Conservation (phyloP, 306 rosid genomes). For the Betula pendula region DNA sequence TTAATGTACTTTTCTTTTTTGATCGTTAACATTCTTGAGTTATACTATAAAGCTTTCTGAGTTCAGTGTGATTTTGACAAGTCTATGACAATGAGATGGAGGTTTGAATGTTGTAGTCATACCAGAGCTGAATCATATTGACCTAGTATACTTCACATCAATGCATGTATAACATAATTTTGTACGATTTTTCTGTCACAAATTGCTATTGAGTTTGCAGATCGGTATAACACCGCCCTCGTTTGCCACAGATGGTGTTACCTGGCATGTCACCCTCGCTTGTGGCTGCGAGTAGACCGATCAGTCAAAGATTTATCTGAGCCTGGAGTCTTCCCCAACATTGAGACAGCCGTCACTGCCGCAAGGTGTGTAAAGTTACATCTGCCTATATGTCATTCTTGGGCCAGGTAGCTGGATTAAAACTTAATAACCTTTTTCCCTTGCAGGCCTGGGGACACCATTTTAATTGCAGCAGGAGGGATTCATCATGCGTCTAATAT, state of each 20-base stretch:
- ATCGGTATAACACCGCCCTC: constrained; percentile 99
- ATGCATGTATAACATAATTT: constrained; percentile 17
- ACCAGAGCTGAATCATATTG: background rate
- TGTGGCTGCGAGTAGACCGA: constrained; percentile 94
- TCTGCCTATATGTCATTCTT: constrained; percentile 2
- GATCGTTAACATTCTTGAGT: background rate
- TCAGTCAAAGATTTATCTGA: constrained; percentile 63
- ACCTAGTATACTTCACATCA: background rate
- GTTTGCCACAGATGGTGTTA: constrained; percentile 99
- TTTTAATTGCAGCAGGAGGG: constrained; percentile 89
- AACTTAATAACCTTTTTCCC: constrained; percentile 21
- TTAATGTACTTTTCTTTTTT: background rate
- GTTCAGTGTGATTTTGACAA: background rate
- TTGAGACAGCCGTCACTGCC: constrained; percentile 83
- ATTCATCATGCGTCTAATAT: constrained; percentile 71
- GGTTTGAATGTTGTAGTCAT: background rate
- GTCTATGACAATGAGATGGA: background rate
- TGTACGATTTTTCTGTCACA: constrained; percentile 46
- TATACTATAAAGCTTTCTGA: background rate
- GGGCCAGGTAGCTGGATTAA: constrained; percentile 4
- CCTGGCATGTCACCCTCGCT: constrained; percentile 94
- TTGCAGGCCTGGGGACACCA: constrained; percentile 91
- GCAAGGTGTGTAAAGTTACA: constrained; percentile 59
- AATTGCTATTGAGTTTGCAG: constrained; percentile 92
- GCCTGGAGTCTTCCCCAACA: constrained; percentile 75